Evolutionary conservation across 495 filamentous ascomycete genomes (phyloP), one percentile per base, ranked within the genome.

Genomic region (Penicilliopsis zonata): DNA sequence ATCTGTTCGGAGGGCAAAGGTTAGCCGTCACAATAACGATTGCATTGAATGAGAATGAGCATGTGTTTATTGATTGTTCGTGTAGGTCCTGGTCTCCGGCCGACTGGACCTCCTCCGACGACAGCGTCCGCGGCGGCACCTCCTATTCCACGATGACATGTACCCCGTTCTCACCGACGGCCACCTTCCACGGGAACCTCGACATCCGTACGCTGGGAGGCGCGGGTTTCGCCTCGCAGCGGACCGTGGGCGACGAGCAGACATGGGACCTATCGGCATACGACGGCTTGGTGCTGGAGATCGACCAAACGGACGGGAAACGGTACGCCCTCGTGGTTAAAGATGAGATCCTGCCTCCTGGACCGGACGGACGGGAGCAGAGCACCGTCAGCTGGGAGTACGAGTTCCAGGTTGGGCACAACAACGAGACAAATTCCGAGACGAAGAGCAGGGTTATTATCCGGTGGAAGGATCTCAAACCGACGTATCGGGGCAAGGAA

Each of bases 141-240:
- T 82, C 69, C 9, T 44, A 66, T 35, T 81, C 76, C 19, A 55
- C 64, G 28, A 53, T 83, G 4, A 33, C 40, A 29, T 48, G 34
- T 28, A 50, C 38, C 19, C 39, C 33, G 4, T 41, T 40, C 15
- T 41, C 34, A 9, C 37, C 47, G 9, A 35, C 40, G 6, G 54
- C 58, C 5, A 38, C 46, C 1, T 88, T 93, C 52, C 50, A 67
- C 27, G 86, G 85, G 7, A 55, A 57, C 12, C 70, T 92, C 4
- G 81, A 87, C 50, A 80, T 77, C 28, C 63, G 57, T n/a, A 73
- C 76, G 0, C 72, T 92, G 0, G 81, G 81, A 9, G 82, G 82
- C 7, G 83, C 86, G 1, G 86, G 84, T 3, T 93, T 92, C 47
- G 83, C 85, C 1, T 78, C 71, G 0, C 82, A 87, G 41, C 71